These are phyloP conservation scores for Ascochyta rabiei DNA, from an alignment of 2,329 filamentous ascomycete species.

Conservation along the genomic window DNA sequence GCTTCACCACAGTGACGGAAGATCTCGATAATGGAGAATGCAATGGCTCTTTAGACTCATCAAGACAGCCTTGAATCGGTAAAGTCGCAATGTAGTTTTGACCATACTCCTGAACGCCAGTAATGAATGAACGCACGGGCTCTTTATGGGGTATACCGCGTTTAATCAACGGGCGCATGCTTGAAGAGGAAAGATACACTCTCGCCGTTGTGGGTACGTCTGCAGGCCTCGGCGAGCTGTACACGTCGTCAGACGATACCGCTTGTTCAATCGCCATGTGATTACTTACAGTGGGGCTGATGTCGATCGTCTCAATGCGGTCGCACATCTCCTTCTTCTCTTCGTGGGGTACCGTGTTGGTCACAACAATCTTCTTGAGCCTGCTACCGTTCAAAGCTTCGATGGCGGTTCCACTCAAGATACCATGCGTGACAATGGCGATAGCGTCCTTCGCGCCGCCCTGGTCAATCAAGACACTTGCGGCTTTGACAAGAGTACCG, in stretches of 20 bases:
- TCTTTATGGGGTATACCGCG: conserved; percentile 10
- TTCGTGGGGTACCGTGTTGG: conserved; percentile 83
- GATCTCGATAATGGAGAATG: conserved; percentile 8
- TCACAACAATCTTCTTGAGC: conserved; percentile 81
- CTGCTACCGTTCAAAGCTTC: conserved; percentile 81
- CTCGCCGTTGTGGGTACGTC: conserved; percentile 74
- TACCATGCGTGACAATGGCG: conserved; percentile 94
- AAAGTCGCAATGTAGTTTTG: conserved; percentile 15
- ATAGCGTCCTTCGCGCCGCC: conserved; percentile 88
- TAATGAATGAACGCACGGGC: conserved; percentile 14
- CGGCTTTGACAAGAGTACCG: conserved; percentile 86
- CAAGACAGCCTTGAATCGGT: conserved; percentile 8
- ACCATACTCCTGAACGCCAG: conserved; percentile 26
- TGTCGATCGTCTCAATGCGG: conserved; percentile 88
- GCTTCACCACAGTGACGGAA: conserved; percentile 18
- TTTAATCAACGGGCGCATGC: conserved; percentile 62
- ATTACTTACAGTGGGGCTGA: conserved; percentile 73
- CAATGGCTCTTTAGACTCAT: conserved; percentile 10
- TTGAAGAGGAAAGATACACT: conserved; percentile 74
- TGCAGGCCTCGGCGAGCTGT: conserved; percentile 70
- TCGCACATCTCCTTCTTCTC: conserved; percentile 80
- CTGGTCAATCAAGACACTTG: conserved; percentile 77
- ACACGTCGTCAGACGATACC: conserved; percentile 17
- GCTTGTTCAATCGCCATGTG: neutral
- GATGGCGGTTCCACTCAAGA: conserved; percentile 85